Base-by-base conservation (phyloP, 2,329 filamentous ascomycete species). In the Phaeosphaeriaceae sp. region DNA sequence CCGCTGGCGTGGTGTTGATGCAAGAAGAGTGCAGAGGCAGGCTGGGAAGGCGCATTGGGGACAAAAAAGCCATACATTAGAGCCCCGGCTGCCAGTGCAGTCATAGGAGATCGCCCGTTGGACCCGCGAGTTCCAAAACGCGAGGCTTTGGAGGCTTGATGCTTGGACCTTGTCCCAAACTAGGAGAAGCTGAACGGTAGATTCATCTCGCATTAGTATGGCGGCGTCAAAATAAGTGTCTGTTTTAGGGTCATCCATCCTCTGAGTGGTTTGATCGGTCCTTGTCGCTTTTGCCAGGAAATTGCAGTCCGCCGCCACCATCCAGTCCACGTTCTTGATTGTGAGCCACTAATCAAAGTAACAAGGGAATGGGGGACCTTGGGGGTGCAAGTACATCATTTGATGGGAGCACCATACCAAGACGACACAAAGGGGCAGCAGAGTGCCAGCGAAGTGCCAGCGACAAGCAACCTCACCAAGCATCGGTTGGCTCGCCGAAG, bases 231-330 rank as follows among this genome's bases (percentile, higher is more conserved):
- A 66, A 54, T 52, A 60, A 48, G 51, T 48, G 38, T 40, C 51
- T 54, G 35, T 48, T 55, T 61, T 55, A 47, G 56, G 54, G 51
- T 46, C 35, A 48, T 40, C 60, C 60, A 58, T 59, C 34, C 61
- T 60, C 41, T 40, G 52, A 57, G 35, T 42, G 56, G 64, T 49
- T 58, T 63, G 54, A 58, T 44, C 38, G 43, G 48, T 53, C 45
- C 53, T 52, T 33, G 53, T 36, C 50, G 50, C 23, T 38, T 46
- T 42, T 40, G 44, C 43, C 28, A 48, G 56, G 68, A 70, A 58
- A 71, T 71, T 72, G 54, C 61, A 49, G 39, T 52, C 51, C 53
- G 56, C 57, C 60, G 65, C 63, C 58, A 58, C 45, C 35, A 30
- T 43, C 49, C 56, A 52, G 48, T 53, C 57, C 44, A 54, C 52